Evolutionary conservation across 306 rosid genomes (phyloP).

Genomic region (Oxytropis ochrocephala): DNA sequence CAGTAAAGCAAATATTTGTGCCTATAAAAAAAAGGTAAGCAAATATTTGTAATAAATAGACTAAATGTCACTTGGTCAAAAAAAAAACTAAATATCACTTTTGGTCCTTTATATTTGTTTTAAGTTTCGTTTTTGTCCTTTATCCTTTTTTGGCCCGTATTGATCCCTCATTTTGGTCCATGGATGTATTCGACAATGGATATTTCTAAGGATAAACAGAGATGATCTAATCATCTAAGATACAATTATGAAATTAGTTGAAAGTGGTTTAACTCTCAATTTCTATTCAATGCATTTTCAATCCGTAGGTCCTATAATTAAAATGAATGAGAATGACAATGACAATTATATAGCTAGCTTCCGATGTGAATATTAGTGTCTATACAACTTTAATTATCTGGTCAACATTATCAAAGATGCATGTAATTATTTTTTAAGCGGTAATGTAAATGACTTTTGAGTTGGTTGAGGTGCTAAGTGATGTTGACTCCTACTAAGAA

Average conservation of each 20-base stretch:
- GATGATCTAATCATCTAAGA: slow-evolving; percentile 11
- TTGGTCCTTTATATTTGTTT: no score
- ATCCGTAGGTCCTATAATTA: slow-evolving; percentile 13
- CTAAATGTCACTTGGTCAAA: no score
- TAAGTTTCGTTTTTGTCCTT: no score
- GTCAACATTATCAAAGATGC: neutral
- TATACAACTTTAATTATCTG: neutral
- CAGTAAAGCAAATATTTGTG: no score
- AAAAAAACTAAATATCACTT: no score
- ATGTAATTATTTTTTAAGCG: neutral
- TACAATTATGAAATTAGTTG: slow-evolving; percentile 44
- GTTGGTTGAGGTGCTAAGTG: no score
- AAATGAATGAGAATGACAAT: slow-evolving; percentile 19
- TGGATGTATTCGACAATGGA: slow-evolving; percentile 18
- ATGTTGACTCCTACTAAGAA: no score
- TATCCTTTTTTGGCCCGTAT: no score
- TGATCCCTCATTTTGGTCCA: no score
- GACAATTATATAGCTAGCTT: slow-evolving; percentile 23
- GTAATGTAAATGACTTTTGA: neutral
- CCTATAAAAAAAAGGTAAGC: no score
- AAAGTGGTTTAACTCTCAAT: slow-evolving; percentile 33
- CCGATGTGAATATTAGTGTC: neutral
- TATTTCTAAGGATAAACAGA: slow-evolving; percentile 3
- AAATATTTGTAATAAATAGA: no score
- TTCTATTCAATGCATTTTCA: slow-evolving; percentile 25